Evolutionary conservation across 1,139 yeast species (phyloP).

Genomic region (Pichia sp.): DNA sequence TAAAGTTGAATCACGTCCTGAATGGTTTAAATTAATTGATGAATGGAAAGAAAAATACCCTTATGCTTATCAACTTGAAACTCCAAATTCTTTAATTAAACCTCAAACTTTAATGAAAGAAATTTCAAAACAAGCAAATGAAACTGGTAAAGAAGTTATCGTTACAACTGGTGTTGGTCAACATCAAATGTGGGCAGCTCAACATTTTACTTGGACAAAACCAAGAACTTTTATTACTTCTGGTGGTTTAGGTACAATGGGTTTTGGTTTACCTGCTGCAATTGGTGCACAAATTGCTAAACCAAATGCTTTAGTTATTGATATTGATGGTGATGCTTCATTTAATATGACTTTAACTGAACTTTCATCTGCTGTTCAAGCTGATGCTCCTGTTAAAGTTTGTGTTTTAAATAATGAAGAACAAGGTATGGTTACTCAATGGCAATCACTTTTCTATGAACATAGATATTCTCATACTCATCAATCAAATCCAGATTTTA

Average conservation of each 20-base stretch:
- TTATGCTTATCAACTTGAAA: conserved; percentile 68
- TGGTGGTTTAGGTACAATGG: conserved; percentile 99
- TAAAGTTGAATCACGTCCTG: conserved; percentile 55
- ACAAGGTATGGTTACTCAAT: conserved; percentile 99
- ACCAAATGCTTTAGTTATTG: conserved; percentile 92
- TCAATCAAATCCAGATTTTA: conserved; percentile 88
- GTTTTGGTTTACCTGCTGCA: conserved; percentile 94
- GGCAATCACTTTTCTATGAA: conserved; percentile 97
- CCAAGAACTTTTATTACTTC: conserved; percentile 94
- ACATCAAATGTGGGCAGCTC: conserved; percentile 99
- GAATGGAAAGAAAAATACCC: conserved; percentile 88
- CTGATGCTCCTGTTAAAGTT: conserved; percentile 81
- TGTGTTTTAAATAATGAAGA: conserved; percentile 92
- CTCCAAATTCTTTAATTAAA: conserved; percentile 75
- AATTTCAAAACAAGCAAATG: conserved; percentile 64
- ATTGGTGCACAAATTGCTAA: conserved; percentile 97
- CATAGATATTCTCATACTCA: conserved; percentile 96
- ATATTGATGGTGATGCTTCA: conserved; percentile 97
- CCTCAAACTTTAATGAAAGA: conserved; percentile 89
- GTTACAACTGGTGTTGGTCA: conserved; percentile 98
- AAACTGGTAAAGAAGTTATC: conserved; percentile 67
- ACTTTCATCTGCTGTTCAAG: conserved; percentile 91
- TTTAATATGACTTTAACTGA: conserved; percentile 96
- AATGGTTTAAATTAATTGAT: conserved; percentile 69
- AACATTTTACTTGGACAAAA: conserved; percentile 85